Conservation (phyloP, 768 basidiomycete genomes). For the Amanita pseudoporphyria region DNA sequence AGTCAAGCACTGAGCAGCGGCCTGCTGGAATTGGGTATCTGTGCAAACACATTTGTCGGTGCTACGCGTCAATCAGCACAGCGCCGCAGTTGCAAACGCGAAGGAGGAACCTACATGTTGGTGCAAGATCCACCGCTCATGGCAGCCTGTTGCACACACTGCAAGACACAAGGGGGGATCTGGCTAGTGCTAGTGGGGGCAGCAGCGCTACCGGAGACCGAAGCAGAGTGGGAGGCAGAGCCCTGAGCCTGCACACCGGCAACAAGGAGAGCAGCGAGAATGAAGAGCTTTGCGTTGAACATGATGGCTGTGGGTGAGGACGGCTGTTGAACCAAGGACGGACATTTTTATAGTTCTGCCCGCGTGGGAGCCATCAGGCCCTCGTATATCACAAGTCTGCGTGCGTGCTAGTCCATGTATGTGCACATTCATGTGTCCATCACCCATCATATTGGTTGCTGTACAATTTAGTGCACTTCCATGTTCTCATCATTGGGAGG, state of each 20-base stretch:
- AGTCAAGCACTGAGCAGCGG: not conserved
- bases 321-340: not conserved
- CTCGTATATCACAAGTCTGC: too few relatives aligned
- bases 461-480: too few relatives aligned
- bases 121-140: not conserved
- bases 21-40: not conserved
- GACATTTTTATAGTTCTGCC: not conserved
- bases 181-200: not conserved
- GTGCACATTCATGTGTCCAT: too few relatives aligned
- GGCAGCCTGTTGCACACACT: not conserved
- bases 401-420: too few relatives aligned
- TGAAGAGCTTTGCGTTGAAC: not conserved
- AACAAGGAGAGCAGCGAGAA: not conserved
- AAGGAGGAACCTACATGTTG: not conserved
- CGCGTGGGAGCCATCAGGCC: too few relatives aligned
- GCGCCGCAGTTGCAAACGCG: not conserved
- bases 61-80: not conserved
- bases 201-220: not conserved
- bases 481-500: too few relatives aligned
- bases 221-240: not conserved
- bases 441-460: too few relatives aligned
- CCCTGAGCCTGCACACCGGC: not conserved
- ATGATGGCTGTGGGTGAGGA: not conserved
- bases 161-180: slow-evolving; percentile 1
- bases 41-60: slow-evolving; percentile 2